Percentiles rank a stretch among this genome's conserved stretches.
phyloP scores from a whole-genome alignment of 2,329 filamentous ascomycete genomes.

The Clarireedia paspali region DNA sequence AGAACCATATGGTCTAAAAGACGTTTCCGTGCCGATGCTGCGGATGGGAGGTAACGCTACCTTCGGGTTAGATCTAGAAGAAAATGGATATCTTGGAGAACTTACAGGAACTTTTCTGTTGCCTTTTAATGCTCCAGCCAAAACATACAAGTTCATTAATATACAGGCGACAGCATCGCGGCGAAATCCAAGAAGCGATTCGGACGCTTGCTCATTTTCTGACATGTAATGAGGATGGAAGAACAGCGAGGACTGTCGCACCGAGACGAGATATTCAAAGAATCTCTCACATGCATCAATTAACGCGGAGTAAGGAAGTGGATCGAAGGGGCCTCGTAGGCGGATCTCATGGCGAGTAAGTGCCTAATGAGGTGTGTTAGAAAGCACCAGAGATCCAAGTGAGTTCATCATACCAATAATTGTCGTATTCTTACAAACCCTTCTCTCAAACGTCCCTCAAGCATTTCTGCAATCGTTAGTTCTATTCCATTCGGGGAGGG shows the following conservation, averaged over 20 bases:
- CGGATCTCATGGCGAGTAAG: constrained; percentile 53
- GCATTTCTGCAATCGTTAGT: constrained; percentile 36
- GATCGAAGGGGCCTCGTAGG: constrained; percentile 48
- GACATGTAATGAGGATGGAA: constrained; percentile 47
- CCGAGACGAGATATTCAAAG: constrained; percentile 50
- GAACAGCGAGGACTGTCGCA: constrained; percentile 50
- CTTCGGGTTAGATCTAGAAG: not conserved
- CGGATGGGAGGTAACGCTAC: constrained; percentile 46
- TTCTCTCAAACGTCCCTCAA: constrained; percentile 52
- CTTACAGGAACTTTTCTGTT: constrained; percentile 39
- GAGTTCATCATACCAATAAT: constrained; percentile 32
- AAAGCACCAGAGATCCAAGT: not conserved
- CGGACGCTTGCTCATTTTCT: constrained; percentile 41
- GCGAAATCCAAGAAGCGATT: constrained; percentile 41
- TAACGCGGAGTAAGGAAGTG: constrained; percentile 47
- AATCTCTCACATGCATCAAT: constrained; percentile 49
- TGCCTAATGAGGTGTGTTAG: constrained; percentile 27
- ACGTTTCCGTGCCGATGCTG: constrained; percentile 44
- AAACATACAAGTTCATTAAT: constrained; percentile 49
- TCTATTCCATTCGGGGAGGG: not conserved
- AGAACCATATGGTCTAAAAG: constrained; percentile 43
- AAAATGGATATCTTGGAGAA: not conserved
- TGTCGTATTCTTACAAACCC: constrained; percentile 51
- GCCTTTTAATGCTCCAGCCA: constrained; percentile 47
- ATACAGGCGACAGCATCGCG: constrained; percentile 51